These are phyloP conservation scores for Hymenoscyphus repandus DNA, from an alignment of 2,329 filamentous ascomycete genomes.

Conservation along the genomic window DNA sequence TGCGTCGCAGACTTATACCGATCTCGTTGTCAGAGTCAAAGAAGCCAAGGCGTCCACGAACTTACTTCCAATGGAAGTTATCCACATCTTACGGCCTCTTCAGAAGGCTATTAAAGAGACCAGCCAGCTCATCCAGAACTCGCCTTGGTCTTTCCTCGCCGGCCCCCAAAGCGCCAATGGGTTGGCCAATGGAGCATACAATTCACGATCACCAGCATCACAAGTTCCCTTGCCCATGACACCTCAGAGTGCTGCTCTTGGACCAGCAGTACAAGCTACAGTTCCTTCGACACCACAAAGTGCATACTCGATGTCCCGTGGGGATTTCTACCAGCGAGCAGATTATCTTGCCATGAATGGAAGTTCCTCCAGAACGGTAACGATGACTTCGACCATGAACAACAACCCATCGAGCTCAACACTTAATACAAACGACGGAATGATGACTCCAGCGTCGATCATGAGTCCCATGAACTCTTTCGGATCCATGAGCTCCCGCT, in stretches of 20 bases:
- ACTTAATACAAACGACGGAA: constrained; percentile 23
- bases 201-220: constrained; percentile 37
- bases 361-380: constrained; percentile 26
- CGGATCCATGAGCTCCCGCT: constrained; percentile 19
- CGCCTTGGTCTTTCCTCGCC: constrained; percentile 54
- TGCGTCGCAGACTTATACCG: constrained; percentile 52
- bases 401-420: constrained; percentile 25
- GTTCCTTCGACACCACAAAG: constrained; percentile 62
- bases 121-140: constrained; percentile 62
- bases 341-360: constrained; percentile 28
- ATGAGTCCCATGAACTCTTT: constrained; percentile 25
- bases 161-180: constrained; percentile 20
- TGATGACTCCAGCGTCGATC: constrained; percentile 24
- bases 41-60: constrained; percentile 41
- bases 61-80: constrained; percentile 60
- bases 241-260: constrained; percentile 81
- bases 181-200: constrained; percentile 22
- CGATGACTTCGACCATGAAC: constrained; percentile 27
- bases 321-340: constrained; percentile 30
- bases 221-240: constrained; percentile 69
- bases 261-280: constrained; percentile 84
- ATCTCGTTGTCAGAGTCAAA: constrained; percentile 58
- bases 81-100: constrained; percentile 69
- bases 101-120: constrained; percentile 81
- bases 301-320: constrained; percentile 28